phyloP scores from a whole-genome alignment of 2,329 filamentous ascomycete genomes.

The Diaporthe sp. region DNA sequence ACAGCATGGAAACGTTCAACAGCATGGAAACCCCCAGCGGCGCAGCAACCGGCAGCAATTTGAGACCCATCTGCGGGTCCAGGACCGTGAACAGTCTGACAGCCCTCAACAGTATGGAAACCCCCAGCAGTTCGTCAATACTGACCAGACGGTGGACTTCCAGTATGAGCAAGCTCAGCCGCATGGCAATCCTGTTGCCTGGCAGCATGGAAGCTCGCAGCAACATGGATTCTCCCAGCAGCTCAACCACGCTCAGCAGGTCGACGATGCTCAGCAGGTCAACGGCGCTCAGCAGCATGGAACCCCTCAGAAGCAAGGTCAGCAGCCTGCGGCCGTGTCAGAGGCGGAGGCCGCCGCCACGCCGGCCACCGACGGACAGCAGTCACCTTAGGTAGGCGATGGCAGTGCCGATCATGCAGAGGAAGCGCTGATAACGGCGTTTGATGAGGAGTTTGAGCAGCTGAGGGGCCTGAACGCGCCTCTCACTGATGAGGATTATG shows the following conservation, averaged over 20 bases:
- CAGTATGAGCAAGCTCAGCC: not conserved
- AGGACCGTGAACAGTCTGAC: not conserved
- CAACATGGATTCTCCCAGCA: not conserved
- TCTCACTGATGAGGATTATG: not conserved
- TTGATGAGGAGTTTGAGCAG: not conserved
- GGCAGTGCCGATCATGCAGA: not conserved
- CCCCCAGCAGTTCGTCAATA: not conserved
- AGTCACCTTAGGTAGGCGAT: not conserved
- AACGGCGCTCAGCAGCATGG: not conserved
- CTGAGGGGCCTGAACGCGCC: not conserved
- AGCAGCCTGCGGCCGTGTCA: not conserved
- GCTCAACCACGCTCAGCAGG: too few species aligned
- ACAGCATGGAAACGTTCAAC: not conserved
- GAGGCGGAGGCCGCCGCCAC: not conserved
- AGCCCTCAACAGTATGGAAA: not conserved
- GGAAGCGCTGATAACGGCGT: fast-evolving
- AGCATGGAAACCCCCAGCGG: not conserved
- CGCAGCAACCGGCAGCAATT: too few species aligned
- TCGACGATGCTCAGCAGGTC: not conserved
- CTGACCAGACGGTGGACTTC: not conserved
- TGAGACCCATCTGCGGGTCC: too few species aligned
- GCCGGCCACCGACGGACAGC: not conserved
- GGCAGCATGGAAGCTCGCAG: not conserved
- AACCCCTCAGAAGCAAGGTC: not conserved
- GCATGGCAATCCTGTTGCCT: not conserved